phyloP scores from a whole-genome alignment of 176 grass and related monocot genomes.

The Puccinellia tenuiflora region DNA sequence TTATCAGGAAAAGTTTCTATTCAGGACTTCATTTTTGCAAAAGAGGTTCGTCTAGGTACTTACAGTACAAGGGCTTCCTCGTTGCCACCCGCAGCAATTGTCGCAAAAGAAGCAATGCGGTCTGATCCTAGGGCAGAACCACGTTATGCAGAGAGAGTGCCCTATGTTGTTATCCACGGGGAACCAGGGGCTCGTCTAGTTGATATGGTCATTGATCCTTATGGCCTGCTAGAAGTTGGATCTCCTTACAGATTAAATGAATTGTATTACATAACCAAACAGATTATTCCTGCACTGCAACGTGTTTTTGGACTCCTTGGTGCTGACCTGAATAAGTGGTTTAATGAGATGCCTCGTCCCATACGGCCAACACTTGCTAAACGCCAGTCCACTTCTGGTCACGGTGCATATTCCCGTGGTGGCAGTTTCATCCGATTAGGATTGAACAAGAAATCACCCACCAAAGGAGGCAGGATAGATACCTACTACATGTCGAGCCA shows the following conservation, averaged over 20 bases:
- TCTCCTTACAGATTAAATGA: conserved; percentile 80
- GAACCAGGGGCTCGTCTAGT: conserved; percentile 86
- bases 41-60: conserved; percentile 80
- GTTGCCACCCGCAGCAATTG: conserved; percentile 84
- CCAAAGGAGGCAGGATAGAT: conserved; percentile 76
- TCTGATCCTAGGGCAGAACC: conserved; percentile 79
- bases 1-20: conserved; percentile 79
- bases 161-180: conserved; percentile 87
- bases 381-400: conserved; percentile 24
- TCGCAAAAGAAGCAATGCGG: conserved; percentile 74
- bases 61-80: conserved; percentile 65
- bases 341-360: conserved; percentile 67
- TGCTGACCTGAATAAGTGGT: conserved; percentile 71
- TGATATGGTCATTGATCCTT: conserved; percentile 88
- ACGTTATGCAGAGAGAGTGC: conserved; percentile 70
- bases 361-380: conserved; percentile 30
- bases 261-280: conserved; percentile 85
- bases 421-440: conserved; percentile 26
- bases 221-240: conserved; percentile 57
- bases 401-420: conserved; percentile 26
- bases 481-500: conserved; percentile 84
- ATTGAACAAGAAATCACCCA: conserved; percentile 33
- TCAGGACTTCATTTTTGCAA: conserved; percentile 89
- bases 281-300: conserved; percentile 91
- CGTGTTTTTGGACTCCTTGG: conserved; percentile 81